Evolutionary conservation across 1,284 basidiomycete species (phyloP), one percentile per base, ranked within the genome.

Genomic region (Fomitiporia mediterranea): DNA sequence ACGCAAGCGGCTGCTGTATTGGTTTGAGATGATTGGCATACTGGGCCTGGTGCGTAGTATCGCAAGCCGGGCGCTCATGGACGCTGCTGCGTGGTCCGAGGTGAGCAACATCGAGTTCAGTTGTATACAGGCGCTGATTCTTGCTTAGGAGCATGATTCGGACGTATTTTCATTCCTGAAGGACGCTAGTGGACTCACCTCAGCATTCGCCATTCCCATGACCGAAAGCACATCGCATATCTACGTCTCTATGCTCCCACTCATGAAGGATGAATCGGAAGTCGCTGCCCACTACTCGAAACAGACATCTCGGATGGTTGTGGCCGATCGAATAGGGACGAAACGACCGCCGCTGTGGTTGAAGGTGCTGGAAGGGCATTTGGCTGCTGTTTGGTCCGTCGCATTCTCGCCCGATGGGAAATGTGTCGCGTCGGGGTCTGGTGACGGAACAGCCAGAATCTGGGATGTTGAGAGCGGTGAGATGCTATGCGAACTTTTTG

Each of bases 1-100:
- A n/a, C 11, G 17, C 30, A 13, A 13, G 9, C 43, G 30, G 19
- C 40, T 43, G 11, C 43, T 51, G 17, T 28, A 51, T 27, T 51
- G 50, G 50, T 27, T 51, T 13, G 50, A 51, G 35, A 37, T 39
- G 13, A 15, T 51, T 8, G 40, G 50, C 23, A 13, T 51, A 17
- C 39, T 37, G 2, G 32, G 32, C n/a, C 23, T 39, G 11, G 25
- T 40, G 35, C 27, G 30, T 46, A 35, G 35, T 11, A 9, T 51
- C 15, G 50, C 35, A 15, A 19, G 3, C 23, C 50, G 25, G 19
- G 39, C 39, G 0, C 35, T 51, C 15, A 21, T 38, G 13, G 27
- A 37, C 4, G 50, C 35, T 17, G 40, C 21, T 8, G 19, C 13
- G 23, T 51, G 50, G 50, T n/a, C 50, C 15, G 15, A n/a, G 37